Evolutionary conservation across 2,329 filamentous ascomycete genomes (phyloP), one percentile per base, ranked within the genome.

Genomic region (Fusarium sp.): DNA sequence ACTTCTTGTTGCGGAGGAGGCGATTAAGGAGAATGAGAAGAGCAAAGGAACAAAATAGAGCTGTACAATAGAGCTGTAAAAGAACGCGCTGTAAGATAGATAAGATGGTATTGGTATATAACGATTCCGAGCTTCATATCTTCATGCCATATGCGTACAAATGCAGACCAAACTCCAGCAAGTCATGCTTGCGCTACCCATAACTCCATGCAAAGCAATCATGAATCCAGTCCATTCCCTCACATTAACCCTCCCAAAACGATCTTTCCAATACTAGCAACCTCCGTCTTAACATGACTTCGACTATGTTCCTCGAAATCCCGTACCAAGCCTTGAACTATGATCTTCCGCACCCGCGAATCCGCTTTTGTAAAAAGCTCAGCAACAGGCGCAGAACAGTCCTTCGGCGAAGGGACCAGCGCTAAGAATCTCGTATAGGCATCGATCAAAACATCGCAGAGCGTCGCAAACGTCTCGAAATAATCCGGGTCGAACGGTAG

Each of bases 401-500:
- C 87, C 27, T 91, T 88, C 2, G 94, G 91, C 4, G 89, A 89
- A n/a, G 90, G 86, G 23, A 98, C 84, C 63, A 99, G 84, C 45
- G 85, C 85, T 74, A 97, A 83, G 28, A 99, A 88, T 57, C 90
- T 89, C 37, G 90, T 89, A 81, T 99, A 99, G 76, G 90, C 93
- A 79, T 98, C 96, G 74, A 98, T 97, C 66, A 99, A 83, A 5
- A 97, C 93, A 77, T 99, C 96, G 82, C 96, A 98, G 9, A 99
- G 85, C 14, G 96, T 98, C 16, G 94, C 92, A 82, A 98, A 98
- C 0, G 94, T 98, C 82, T 97, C 94, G 79, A 95, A 96, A 76
- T 97, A 99, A 80, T 99, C 96, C 0, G 96, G 96, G 70, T 98
- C 94, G 77, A 99, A 99, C 0, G 96, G 96, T 49, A 99, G 82